A percentile compares a stretch with the other conserved stretches of the same genome.
Conservation (phyloP, 352 stramenopile species). For the Phytophthora pinifolia region DNA sequence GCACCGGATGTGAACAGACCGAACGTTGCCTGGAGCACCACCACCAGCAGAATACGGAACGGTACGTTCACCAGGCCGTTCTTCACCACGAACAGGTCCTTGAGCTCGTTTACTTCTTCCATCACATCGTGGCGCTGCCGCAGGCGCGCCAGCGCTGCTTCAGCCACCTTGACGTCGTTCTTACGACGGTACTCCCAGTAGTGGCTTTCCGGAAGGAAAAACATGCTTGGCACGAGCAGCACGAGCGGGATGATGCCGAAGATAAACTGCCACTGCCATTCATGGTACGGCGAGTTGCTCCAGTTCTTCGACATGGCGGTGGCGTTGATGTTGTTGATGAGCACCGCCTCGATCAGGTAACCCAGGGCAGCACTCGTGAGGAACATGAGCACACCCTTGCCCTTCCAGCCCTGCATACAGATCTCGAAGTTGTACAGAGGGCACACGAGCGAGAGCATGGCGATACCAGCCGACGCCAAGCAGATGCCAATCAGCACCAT, state of each 20-base stretch:
- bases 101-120: constrained; percentile 73
- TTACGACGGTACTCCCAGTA: constrained; percentile 76
- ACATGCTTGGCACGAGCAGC: constrained; percentile 54
- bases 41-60: constrained; percentile 68
- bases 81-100: constrained; percentile 70
- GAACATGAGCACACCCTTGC: constrained; percentile 87
- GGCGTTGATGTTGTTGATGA: constrained; percentile 73
- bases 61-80: constrained; percentile 58
- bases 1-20: constrained; percentile 70
- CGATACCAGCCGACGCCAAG: constrained; percentile 59
- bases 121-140: constrained; percentile 84
- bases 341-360: constrained; percentile 77
- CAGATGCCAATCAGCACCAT: constrained; percentile 76
- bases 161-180: constrained; percentile 61
- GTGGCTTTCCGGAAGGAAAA: constrained; percentile 76
- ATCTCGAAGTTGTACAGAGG: constrained; percentile 90
- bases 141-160: constrained; percentile 61
- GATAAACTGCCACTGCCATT: no score
- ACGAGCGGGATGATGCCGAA: constrained; percentile 68
- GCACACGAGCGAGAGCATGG: constrained; percentile 77
- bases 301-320: constrained; percentile 64
- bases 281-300: constrained; percentile 64
- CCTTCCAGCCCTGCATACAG: constrained; percentile 85
- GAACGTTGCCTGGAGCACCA: constrained; percentile 65
- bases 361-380: constrained; percentile 63